Evolutionary conservation across 768 basidiomycete species (phyloP).

Genomic region (Phlebiopsis gigantea): DNA sequence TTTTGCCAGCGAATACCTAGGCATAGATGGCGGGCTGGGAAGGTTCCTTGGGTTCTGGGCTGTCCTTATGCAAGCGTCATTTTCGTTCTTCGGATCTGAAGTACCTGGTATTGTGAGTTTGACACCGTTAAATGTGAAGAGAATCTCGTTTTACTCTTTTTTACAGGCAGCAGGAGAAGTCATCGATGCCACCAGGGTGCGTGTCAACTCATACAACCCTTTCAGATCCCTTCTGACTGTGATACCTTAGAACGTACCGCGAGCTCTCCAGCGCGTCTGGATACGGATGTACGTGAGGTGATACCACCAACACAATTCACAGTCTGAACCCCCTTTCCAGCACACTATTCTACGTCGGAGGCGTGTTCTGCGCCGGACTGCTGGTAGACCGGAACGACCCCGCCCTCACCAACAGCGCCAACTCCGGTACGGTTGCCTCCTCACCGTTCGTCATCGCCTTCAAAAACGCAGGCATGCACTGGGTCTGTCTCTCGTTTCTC

Average conservation of each 20-base stretch:
- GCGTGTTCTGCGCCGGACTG: constrained; percentile 39
- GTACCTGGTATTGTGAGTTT: constrained; percentile 24
- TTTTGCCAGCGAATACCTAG: constrained; percentile 16
- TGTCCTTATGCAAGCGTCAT: constrained; percentile 26
- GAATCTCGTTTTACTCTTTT: neutral
- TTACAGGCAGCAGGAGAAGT: constrained; percentile 25
- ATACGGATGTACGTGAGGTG: constrained; percentile 19
- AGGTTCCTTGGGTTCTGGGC: constrained; percentile 26
- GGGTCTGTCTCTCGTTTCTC: constrained; percentile 22
- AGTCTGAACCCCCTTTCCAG: constrained; percentile 10
- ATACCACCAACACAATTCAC: neutral
- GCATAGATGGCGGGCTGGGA: constrained; percentile 32
- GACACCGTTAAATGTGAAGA: neutral
- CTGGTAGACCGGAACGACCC: constrained; percentile 33
- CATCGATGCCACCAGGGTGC: constrained; percentile 23
- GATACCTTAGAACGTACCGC: constrained; percentile 23
- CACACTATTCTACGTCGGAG: constrained; percentile 36
- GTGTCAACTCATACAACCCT: neutral
- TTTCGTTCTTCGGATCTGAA: constrained; percentile 38
- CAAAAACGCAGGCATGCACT: constrained; percentile 36
- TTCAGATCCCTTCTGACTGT: neutral
- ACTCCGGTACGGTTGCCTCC: constrained; percentile 29
- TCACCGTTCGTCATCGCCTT: constrained; percentile 46
- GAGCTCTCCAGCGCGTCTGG: constrained; percentile 23
- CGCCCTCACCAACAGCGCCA: constrained; percentile 23